Evolutionary conservation across 495 filamentous ascomycete genomes (phyloP).

Genomic region (Pyronema domesticum): DNA sequence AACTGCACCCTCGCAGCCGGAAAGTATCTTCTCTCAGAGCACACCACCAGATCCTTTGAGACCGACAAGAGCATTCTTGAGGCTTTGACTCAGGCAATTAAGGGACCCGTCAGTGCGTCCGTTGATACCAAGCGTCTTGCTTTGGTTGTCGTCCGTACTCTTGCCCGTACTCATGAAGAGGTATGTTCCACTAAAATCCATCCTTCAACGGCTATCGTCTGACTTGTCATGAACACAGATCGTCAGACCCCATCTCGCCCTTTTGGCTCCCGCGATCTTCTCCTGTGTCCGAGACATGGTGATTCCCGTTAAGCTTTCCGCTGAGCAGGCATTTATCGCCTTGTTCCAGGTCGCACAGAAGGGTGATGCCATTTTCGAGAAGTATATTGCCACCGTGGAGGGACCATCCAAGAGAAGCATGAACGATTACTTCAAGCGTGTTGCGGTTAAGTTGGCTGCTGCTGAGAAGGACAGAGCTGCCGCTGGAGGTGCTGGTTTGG

Average conservation of each 20-base stretch:
- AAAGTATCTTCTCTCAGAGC: constrained; percentile 65
- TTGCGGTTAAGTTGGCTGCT: constrained; percentile 59
- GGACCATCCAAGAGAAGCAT: constrained; percentile 61
- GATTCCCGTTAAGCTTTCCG: constrained; percentile 91
- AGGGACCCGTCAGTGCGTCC: constrained; percentile 45
- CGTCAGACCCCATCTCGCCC: constrained; percentile 55
- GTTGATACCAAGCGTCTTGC: constrained; percentile 71
- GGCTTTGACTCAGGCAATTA: constrained; percentile 51
- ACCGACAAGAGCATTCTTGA: constrained; percentile 61
- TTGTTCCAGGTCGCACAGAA: constrained; percentile 82
- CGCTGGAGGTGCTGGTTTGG: constrained; percentile 71
- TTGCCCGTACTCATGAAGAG: constrained; percentile 57
- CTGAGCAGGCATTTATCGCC: constrained; percentile 86
- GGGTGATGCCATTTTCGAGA: constrained; percentile 75
- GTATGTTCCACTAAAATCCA: constrained; percentile 9
- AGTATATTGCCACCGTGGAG: constrained; percentile 52
- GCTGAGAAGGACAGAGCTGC: constrained; percentile 77
- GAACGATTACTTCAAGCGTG: constrained; percentile 92
- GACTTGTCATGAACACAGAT: constrained; percentile 24
- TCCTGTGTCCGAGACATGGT: constrained; percentile 76
- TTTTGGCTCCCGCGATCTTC: constrained; percentile 71
- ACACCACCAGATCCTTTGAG: constrained; percentile 42
- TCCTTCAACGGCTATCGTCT: not conserved
- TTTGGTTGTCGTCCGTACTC: constrained; percentile 75
- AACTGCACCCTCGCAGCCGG: constrained; percentile 88